Evolutionary conservation across 805 yeast species (phyloP), one percentile per base, ranked within the genome.

Genomic region (Wickerhamiella cacticola): DNA sequence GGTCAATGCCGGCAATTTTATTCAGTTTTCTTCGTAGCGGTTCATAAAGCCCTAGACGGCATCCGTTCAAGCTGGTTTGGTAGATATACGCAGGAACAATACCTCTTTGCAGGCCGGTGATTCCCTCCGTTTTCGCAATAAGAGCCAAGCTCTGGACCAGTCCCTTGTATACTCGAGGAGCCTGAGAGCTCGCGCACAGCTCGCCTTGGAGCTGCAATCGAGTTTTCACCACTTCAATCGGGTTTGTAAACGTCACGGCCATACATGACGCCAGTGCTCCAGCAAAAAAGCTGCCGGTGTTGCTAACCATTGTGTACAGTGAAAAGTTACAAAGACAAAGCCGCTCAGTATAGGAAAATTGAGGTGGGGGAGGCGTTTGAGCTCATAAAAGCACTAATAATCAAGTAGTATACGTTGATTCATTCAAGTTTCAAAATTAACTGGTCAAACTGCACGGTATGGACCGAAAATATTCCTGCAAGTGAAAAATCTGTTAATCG

Each of bases 151-250:
- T 95, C 66, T 92, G 97, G 29, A 83, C 55, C 9, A 95, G 88
- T 57, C 92, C 89, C 55, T 73, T 81, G 65, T 89, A 92, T 0
- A 79, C 71, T 21, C 71, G 72, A 35, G 72, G 67, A 4, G 67
- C 70, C 26, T 70, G 63, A 13, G 63, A 63, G 8, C 31, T 26
- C 12, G 80, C 71, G 10, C 76, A 68, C 45, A 89, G 70, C 66
- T 92, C 97, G 51, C 98, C 98, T 65, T 92, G 96, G 41, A 92
- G 70, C 64, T 92, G 98, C 94, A 89, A 83, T 67, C 97, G 59
- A 7, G 95, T 92, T 68, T 92, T 92, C 56, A 89, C 86, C 52
- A 92, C 70, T 65, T 92, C 98, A 53, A 92, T 81, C 5, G 98
- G 98, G 62, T 92, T 92, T 3, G 97, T 88, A 61, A 89, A 80